Evolutionary conservation across 2,329 filamentous ascomycete genomes (phyloP).

Genomic region (Fusarium nanum): DNA sequence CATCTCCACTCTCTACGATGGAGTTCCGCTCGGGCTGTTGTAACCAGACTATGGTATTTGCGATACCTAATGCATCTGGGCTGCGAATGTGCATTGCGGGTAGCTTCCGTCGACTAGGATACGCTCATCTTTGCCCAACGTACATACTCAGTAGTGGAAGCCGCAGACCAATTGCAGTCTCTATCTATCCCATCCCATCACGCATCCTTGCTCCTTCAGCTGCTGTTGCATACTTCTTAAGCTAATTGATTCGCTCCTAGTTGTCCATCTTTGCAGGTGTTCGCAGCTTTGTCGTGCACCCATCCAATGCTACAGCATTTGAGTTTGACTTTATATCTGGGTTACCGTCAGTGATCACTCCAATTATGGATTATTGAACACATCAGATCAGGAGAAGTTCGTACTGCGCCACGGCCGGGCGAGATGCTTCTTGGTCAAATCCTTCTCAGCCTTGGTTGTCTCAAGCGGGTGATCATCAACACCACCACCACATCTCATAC

Average conservation of each 20-base stretch:
- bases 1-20: constrained; percentile 36
- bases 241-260: constrained; percentile 12
- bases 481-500: constrained; percentile 35
- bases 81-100: constrained; percentile 3
- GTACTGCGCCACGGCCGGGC: constrained; percentile 33
- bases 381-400: constrained; percentile 7
- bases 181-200: constrained; percentile 12
- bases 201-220: constrained; percentile 28
- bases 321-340: constrained; percentile 18
- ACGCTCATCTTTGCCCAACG: constrained; percentile 18
- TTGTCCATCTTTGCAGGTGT: constrained; percentile 25
- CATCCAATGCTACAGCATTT: constrained; percentile 13
- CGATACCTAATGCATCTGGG: neutral
- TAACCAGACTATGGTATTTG: constrained; percentile 7
- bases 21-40: constrained; percentile 26
- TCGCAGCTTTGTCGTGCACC: constrained; percentile 23
- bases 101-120: constrained; percentile 28
- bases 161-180: constrained; percentile 26
- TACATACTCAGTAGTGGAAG: constrained; percentile 17
- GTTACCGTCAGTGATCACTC: constrained; percentile 4
- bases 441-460: constrained; percentile 42
- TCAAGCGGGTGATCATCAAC: constrained; percentile 46
- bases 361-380: constrained; percentile 14
- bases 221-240: constrained; percentile 1
- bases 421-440: constrained; percentile 27